These are phyloP conservation scores for Ceratocystis huliohia DNA, from an alignment of 2,329 filamentous ascomycete genomes.

Conservation along the genomic window DNA sequence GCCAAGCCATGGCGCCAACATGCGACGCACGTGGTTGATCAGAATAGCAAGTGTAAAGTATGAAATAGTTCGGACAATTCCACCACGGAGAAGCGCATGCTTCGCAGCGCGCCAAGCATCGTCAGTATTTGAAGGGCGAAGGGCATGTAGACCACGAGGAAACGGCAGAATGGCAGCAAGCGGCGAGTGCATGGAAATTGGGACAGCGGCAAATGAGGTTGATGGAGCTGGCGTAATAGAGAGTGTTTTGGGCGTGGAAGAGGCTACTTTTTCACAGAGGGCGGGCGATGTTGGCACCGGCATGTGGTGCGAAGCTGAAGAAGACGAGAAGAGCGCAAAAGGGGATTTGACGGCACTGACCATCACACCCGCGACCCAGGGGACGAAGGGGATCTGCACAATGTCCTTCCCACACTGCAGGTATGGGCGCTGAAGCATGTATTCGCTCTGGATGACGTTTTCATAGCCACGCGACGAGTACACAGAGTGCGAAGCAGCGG, in stretches of 20 bases:
- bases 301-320: constrained; percentile 3
- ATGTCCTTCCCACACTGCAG: constrained; percentile 18
- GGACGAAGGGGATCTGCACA: constrained; percentile 18
- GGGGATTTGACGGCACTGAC: constrained; percentile 18
- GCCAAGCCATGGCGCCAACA: constrained; percentile 27
- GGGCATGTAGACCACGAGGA: constrained; percentile 10
- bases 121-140: constrained; percentile 17
- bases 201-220: constrained; percentile 16
- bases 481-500: constrained; percentile 14
- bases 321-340: constrained; percentile 7
- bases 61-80: constrained; percentile 24
- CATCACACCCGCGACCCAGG: constrained; percentile 15
- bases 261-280: constrained; percentile 19
- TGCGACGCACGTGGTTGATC: constrained; percentile 31
- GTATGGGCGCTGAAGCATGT: constrained; percentile 18
- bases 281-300: constrained; percentile 15
- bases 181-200: constrained; percentile 17
- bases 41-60: constrained; percentile 29
- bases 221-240: constrained; percentile 13
- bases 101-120: constrained; percentile 20
- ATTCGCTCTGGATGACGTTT: constrained; percentile 14
- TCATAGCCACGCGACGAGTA: constrained; percentile 12
- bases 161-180: constrained; percentile 13
- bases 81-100: constrained; percentile 24
- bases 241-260: constrained; percentile 17